Evolutionary conservation across 768 basidiomycete genomes (phyloP).

Genomic region (Tulasnella sp.): DNA sequence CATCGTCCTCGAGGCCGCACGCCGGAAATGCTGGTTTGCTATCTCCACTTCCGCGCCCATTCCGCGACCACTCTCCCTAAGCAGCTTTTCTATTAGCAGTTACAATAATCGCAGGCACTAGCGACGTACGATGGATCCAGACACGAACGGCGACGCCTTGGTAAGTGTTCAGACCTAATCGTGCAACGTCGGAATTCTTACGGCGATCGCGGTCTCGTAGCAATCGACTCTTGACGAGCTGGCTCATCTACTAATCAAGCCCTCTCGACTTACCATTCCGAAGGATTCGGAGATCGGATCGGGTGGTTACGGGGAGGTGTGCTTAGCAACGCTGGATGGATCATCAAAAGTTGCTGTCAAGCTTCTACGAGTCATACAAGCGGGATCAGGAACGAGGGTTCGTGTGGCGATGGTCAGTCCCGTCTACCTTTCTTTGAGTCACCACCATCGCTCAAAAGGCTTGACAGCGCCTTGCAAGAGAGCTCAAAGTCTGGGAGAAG

Average conservation of each 20-base stretch:
- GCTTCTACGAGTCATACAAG: neutral
- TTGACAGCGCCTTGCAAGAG: neutral
- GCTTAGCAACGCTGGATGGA: neutral
- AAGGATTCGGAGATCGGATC: neutral
- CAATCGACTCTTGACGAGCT: neutral
- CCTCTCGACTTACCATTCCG: neutral
- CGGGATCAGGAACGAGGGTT: neutral
- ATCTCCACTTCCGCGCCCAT: too few species aligned
- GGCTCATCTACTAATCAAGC: neutral
- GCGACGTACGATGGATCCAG: neutral
- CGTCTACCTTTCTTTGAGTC: neutral
- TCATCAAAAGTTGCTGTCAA: neutral
- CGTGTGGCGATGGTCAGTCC: neutral
- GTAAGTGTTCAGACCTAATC: neutral
- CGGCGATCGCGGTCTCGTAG: neutral
- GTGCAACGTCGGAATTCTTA: too few species aligned
- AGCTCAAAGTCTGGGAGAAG: neutral
- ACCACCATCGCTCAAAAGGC: neutral
- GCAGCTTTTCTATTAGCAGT: neutral
- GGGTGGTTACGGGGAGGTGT: neutral
- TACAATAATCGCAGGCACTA: neutral
- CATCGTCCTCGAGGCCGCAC: too few species aligned
- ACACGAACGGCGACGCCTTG: neutral
- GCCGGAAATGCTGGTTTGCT: too few species aligned
- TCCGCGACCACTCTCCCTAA: too few species aligned